Evolutionary conservation across 805 yeast species (phyloP), one percentile per base, ranked within the genome.

Genomic region (Cyberlindnera japonica): DNA sequence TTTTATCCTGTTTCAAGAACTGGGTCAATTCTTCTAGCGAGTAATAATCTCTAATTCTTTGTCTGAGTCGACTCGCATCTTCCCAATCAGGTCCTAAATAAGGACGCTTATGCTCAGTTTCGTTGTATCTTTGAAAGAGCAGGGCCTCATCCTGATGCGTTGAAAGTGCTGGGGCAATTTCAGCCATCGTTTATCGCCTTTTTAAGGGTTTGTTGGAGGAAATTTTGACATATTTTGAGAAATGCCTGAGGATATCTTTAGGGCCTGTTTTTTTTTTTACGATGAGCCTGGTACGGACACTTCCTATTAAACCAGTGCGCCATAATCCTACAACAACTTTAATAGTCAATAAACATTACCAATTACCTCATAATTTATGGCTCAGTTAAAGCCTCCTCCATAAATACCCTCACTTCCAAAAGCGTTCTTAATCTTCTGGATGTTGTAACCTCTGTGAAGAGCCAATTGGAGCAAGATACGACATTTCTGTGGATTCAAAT

Each of bases 71-170:
- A 12, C 34, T 15, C 3, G 37, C 58, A 32, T 55, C 54, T 32
- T 48, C 33, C 41, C 49, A 38, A 25, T 44, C 36, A 37, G 51
- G 51, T 12, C 61, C 67, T 37, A 55, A 53, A 42, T 68, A 58
- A 29, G 54, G 33, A 47, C 69, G 44, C 42, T 57, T 49, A 29
- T 45, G 52, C 21, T 35, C 41, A 3, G 37, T 34, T 4, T 63
- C 53, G 9, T 57, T 62, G 30, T 67, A 68, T 40, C 67, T 66
- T 25, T 75, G 72, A 49, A 74, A 78, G 14, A 80, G 82, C 2
- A 71, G 64, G 0, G 63, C 62, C 24, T 79, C 88, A 44, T 80
- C 84, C 48, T 87, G 88, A 23, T 75, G 72, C 0, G 95, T 79
- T 1, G 95, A 84, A 5, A 89, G 65, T 1, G 78, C 78, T 0